Evolutionary conservation across 1,284 basidiomycete species (phyloP).

Genomic region (Afroboletus lepidellus): DNA sequence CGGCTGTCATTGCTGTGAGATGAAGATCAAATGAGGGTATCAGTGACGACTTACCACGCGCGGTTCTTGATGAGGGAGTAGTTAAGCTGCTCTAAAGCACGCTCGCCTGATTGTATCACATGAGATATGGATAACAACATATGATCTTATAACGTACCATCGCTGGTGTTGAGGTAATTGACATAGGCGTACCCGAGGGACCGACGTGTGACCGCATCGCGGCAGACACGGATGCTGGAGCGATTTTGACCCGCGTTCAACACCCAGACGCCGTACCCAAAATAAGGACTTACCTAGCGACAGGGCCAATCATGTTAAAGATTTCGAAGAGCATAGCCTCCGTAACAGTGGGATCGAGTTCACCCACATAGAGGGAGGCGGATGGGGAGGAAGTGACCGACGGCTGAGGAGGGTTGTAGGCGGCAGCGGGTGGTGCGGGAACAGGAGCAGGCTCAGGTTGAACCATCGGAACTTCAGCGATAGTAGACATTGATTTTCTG

Average conservation of each 20-base stretch:
- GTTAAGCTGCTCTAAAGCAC: conserved; percentile 98
- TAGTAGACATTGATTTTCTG: conserved; percentile 62
- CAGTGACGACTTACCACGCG: conserved; percentile 67
- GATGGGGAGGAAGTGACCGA: conserved; percentile 68
- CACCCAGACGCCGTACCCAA: neutral
- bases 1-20: conserved; percentile 53
- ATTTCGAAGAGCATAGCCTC: conserved; percentile 99
- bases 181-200: conserved; percentile 99
- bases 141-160: conserved; percentile 61
- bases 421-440: conserved; percentile 45
- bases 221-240: conserved; percentile 94
- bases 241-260: neutral
- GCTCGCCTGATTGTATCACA: conserved; percentile 65
- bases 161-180: conserved; percentile 94
- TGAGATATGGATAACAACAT: conserved; percentile 11
- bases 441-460: conserved; percentile 38
- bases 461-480: conserved; percentile 42
- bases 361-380: conserved; percentile 97
- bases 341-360: conserved; percentile 96
- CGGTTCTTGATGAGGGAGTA: conserved; percentile 99
- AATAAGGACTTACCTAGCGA: conserved; percentile 71
- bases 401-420: conserved; percentile 55
- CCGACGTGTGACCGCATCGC: conserved; percentile 98
- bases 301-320: conserved; percentile 99
- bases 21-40: neutral